phyloP scores from a whole-genome alignment of 768 basidiomycete species.

The Tulasnella sp. region DNA sequence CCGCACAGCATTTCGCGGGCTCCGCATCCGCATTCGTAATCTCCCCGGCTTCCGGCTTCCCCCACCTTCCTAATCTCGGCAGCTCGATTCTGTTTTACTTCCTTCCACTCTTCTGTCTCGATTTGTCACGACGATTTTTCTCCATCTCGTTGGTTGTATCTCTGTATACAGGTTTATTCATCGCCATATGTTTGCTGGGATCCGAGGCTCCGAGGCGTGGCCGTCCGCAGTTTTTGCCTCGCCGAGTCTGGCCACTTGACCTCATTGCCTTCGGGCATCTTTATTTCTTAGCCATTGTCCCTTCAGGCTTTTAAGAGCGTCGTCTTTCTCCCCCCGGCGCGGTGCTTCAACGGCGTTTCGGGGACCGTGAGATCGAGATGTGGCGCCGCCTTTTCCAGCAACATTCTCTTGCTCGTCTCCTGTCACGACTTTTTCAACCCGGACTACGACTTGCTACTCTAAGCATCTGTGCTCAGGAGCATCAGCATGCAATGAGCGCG shows the following conservation, averaged over 20 bases:
- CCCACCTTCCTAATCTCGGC: background rate
- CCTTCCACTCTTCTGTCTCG: background rate
- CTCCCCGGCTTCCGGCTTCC: background rate
- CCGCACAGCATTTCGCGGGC: background rate
- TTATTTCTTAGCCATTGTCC: background rate
- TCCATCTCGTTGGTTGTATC: background rate
- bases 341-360: background rate
- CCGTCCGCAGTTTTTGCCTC: background rate
- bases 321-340: background rate
- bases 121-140: background rate
- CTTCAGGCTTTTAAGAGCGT: background rate
- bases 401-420: constrained; percentile 10
- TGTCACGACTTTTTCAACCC: constrained; percentile 12
- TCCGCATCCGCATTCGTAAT: constrained; percentile 12
- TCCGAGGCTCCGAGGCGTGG: constrained; percentile 9
- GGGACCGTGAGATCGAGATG: constrained; percentile 6
- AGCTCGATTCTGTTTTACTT: background rate
- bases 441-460: background rate
- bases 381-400: constrained; percentile 19
- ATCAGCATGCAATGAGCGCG: constrained; percentile 15
- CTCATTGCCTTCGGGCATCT: background rate
- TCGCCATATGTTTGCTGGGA: background rate
- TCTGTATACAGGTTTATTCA: constrained; percentile 18
- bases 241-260: background rate
- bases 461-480: constrained; percentile 18